Percentiles rank a stretch among this genome's conserved stretches.
Evolutionary conservation across 768 basidiomycete genomes (phyloP).

Genomic region (Mycena vitilis): DNA sequence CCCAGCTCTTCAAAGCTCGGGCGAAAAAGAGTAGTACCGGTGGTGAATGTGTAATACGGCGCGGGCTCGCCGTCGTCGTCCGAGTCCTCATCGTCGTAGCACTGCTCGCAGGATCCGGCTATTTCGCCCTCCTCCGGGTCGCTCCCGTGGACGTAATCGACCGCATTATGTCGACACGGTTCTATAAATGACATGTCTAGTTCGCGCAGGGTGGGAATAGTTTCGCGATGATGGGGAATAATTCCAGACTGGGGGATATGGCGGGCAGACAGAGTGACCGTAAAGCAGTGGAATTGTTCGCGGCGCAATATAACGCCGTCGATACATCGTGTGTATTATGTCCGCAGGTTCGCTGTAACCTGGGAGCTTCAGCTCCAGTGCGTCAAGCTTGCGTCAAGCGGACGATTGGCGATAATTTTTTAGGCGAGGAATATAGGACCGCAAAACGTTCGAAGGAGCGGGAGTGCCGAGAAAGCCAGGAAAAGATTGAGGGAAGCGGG

Average conservation of each 20-base stretch:
- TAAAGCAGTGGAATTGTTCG: background rate
- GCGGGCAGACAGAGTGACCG: background rate
- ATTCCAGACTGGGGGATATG: background rate
- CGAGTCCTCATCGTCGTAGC: background rate
- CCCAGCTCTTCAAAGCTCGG: background rate
- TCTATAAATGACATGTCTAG: background rate
- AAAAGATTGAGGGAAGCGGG: background rate
- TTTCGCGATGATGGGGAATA: background rate
- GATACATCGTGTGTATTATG: background rate
- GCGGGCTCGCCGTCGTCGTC: background rate
- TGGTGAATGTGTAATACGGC: background rate
- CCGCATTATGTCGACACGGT: background rate
- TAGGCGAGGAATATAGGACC: constrained; percentile 2
- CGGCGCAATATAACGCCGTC: background rate
- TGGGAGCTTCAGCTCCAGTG: background rate
- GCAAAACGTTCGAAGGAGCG: background rate
- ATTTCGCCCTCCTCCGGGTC: background rate
- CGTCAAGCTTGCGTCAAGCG: background rate
- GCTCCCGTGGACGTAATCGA: background rate
- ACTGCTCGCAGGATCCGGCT: background rate
- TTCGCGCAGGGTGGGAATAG: background rate
- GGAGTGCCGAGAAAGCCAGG: background rate
- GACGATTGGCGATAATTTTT: background rate
- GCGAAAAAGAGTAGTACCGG: background rate
- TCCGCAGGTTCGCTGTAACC: background rate